A percentile compares a stretch with the other conserved stretches of the same genome.
phyloP scores from a whole-genome alignment of 192 early-diverging fungal species.

The Coemansia sp. region DNA sequence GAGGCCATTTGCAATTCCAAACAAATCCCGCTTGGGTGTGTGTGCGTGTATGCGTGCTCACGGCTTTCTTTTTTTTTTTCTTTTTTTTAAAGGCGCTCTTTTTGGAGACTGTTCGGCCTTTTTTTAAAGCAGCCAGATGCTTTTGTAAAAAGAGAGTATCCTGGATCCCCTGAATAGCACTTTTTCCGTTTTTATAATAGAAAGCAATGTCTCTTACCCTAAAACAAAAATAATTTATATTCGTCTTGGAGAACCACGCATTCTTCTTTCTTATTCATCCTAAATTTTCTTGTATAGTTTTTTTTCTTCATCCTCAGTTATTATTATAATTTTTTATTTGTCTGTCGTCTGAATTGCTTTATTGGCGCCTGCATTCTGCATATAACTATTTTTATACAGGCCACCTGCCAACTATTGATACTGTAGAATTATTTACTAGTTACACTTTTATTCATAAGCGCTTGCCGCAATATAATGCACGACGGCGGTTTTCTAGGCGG shows the following conservation, averaged over 20 bases:
- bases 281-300: conserved; percentile 3
- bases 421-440: conserved; percentile 2
- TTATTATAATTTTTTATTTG: not conserved
- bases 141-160: not conserved
- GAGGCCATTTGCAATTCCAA: no score
- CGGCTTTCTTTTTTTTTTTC: no score
- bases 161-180: not conserved
- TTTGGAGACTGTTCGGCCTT: not conserved
- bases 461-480: not conserved
- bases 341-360: no score
- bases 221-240: not conserved
- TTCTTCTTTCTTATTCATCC: conserved; percentile 9
- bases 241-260: not conserved
- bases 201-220: not conserved
- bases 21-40: no score
- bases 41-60: not conserved
- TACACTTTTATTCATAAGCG: not conserved
- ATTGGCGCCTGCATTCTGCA: not conserved
- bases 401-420: not conserved
- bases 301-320: no score
- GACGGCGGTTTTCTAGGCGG: conserved; percentile 1
- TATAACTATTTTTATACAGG: not conserved
- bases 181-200: not conserved
- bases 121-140: not conserved
- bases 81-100: not conserved